Base-by-base conservation (phyloP, 768 basidiomycete species). In the Atractiella rhizophila region DNA sequence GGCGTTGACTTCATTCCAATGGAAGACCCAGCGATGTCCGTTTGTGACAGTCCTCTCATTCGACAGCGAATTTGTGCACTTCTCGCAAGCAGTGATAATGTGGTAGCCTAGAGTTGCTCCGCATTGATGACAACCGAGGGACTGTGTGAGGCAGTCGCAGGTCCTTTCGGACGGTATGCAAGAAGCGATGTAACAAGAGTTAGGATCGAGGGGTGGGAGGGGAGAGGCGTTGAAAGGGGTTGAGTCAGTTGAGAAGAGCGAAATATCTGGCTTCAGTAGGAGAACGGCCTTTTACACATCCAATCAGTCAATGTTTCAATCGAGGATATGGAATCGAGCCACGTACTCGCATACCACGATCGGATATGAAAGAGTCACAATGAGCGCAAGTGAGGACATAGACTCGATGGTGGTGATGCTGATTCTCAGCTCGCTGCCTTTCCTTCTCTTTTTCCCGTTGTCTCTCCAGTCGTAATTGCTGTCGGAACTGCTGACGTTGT, bases 21-120 rank as follows among this genome's bases (percentile, higher is more conserved):
- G 77, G 57, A 82, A 83, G 27, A 83, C 79, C 56, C 77, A 83
- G 24, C 77, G 70, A 56, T 81, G 78, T 8, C 77, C 76, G 56
- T 81, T 82, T 19, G 78, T 78, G 13, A 18, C 24, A 42, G 49
- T 32, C 28, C 36, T 42, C 25, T 45, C 30, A 20, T 36, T 65
- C 35, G 67, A 65, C 38, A 73, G 70, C 2, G 74, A 74, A 13
- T 71, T 68, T 15, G 73, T 79, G 58, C 79, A 85, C 35, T 71
- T 70, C 15, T 62, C 49, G 55, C 80, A 83, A 66, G 54, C 45
- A 68, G 46, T 40, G 29, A 41, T 39, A 35, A 48, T 46, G 21
- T 50, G 34, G 38, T 48, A 82, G 24, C 80, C 80, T 38, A 81
- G 67, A 25, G 67, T 59, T 27, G 59, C 58, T 8, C 80, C 80